Evolutionary conservation across 495 filamentous ascomycete genomes (phyloP), one percentile per base, ranked within the genome.

Genomic region (Bacidia rubella): DNA sequence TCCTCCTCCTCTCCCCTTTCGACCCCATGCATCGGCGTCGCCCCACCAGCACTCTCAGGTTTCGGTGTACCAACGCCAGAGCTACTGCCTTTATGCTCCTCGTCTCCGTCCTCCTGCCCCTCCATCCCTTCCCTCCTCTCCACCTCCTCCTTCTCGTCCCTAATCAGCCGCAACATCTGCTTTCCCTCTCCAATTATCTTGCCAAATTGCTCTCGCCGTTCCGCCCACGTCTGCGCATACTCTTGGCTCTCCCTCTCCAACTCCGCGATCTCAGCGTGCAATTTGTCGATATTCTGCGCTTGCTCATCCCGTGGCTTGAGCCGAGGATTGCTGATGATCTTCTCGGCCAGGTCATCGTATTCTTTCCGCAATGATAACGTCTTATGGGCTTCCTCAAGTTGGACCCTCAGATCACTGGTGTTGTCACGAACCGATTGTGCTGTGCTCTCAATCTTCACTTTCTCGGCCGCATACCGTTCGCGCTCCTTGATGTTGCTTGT

Each of bases 131-230:
- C 78, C 52, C 76, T 71, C 41, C 78, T 65, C 62, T 82, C 80
- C 9, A 72, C 72, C 68, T 95, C 92, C 64, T 97, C 92, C 66
- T 96, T 96, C 72, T 96, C 89, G 66, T 96, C 89, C 40, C 87
- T 79, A 58, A 98, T 97, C 60, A 94, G 69, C 27, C 82, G 77
- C 46, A 89, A 74, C 58, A 97, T 74, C 55, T 86, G 75, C 80
- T 84, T 85, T 3, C 88, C 85, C 71, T 97, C 90, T 38, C 89
- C 87, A 53, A 95, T 85, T 62, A 98, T 92, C 57, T 79, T 74
- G 11, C 82, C 85, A 66, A 97, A 98, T 67, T 95, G 88, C 60
- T 85, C 83, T 39, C 88, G 68, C 29, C 93, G 74, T 64, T 94
- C 87, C 17, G 76, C 69, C 90, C 90, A 97, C 2, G 87, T 94